phyloP scores from a whole-genome alignment of 305 asterid species.

The Fraxinus floribunda region DNA sequence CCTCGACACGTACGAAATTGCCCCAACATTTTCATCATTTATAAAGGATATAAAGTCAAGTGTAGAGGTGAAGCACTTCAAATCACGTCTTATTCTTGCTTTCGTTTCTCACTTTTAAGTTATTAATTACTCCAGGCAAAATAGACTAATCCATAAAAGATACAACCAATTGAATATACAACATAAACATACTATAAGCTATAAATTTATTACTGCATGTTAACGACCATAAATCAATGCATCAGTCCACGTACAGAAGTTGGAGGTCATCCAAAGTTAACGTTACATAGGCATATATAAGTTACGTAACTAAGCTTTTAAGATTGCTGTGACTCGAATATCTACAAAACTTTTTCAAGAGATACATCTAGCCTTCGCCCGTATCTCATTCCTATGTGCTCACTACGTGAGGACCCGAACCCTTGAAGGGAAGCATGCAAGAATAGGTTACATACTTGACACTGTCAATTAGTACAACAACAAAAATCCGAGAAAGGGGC shows the following conservation, averaged over 20 bases:
- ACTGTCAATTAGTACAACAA: constrained; percentile 82
- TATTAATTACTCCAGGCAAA: too few species aligned
- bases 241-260: not conserved
- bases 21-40: not conserved
- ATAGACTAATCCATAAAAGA: too few species aligned
- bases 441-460: constrained; percentile 93
- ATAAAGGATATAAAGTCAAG: not conserved
- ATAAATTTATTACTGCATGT: not conserved
- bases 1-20: too few species aligned
- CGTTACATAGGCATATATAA: constrained; percentile 26
- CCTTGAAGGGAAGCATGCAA: constrained; percentile 87
- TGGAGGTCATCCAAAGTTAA: not conserved
- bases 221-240: not conserved
- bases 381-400: constrained; percentile 42
- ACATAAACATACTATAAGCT: not conserved
- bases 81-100: not conserved
- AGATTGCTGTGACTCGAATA: constrained; percentile 27
- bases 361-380: not conserved
- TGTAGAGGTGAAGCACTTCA: not conserved
- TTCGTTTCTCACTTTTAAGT: not conserved
- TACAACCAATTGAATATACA: too few species aligned
- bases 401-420: constrained; percentile 59
- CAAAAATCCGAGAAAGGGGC: constrained; percentile 74
- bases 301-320: constrained; percentile 25
- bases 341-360: constrained; percentile 52